A percentile compares a stretch with the other conserved stretches of the same genome.
Evolutionary conservation across 23 red algal species (phyloP).

Genomic region (Agarophyton chilense): DNA sequence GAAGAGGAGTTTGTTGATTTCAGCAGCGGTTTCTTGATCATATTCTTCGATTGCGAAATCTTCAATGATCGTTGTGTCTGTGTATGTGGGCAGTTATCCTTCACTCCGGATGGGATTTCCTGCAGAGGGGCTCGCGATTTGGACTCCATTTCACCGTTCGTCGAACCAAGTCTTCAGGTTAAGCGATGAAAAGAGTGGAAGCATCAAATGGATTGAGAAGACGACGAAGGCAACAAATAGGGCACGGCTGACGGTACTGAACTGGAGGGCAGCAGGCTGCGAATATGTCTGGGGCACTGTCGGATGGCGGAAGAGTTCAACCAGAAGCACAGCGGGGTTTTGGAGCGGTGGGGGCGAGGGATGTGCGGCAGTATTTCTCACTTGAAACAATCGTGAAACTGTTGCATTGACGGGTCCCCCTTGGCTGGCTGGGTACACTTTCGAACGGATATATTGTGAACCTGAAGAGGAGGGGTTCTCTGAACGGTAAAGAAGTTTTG

Average conservation of each 20-base stretch:
- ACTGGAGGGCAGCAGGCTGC: neutral
- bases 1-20: neutral
- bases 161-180: neutral
- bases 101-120: neutral
- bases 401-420: neutral
- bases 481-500: neutral
- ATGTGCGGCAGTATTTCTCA: neutral
- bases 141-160: neutral
- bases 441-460: neutral
- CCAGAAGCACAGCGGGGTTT: neutral
- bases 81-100: neutral
- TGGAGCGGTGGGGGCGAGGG: neutral
- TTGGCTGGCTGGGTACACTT: neutral
- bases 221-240: too few species aligned
- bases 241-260: too few species aligned
- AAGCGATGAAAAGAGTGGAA: too few species aligned
- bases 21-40: neutral
- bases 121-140: neutral
- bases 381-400: neutral
- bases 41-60: constrained; percentile 1
- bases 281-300: neutral
- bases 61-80: neutral
- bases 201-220: neutral
- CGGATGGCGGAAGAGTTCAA: neutral
- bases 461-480: neutral